Evolutionary conservation across 768 basidiomycete species (phyloP), one percentile per base, ranked within the genome.

Genomic region (Collybia sordida): DNA sequence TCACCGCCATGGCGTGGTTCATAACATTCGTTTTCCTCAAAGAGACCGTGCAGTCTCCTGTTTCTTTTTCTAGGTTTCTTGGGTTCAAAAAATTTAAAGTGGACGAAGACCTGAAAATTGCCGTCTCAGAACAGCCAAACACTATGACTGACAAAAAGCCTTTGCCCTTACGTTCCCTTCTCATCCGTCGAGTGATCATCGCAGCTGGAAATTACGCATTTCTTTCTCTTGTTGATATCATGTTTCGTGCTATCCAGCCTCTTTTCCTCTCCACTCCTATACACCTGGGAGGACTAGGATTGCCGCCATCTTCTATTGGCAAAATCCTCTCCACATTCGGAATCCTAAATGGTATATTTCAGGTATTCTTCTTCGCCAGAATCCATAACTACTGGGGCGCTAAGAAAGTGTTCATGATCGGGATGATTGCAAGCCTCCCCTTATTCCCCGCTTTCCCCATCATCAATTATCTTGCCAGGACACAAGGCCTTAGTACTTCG

Each of bases 261-360:
- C 63, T 89, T 17, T 90, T 87, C 66, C 73, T 81, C 42, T 80
- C 86, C n/a, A 89, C 86, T 4, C 86, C 89, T n/a, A 69, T 83
- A 47, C 71, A 73, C 19, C 71, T 82, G 14, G 88, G 88, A 22
- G 88, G 88, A 0, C 75, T 90, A 11, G 86, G 86, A 4, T 66
- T 90, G 15, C 67, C 77, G 17, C 87, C 89, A 4, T 68, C 79
- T 3, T 64, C 60, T 6, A 90, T 90, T 27, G 89, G 89, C 4
- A 77, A 77, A 36, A 77, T 88, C 51, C 70, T 89, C 17, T 79
- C 84, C 6, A 46, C 70, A 4, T 83, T 76, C 57, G 89, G 87
- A 1, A 59, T 86, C 21, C 59, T 81, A 46, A 86, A 85, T 54
- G 88, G 86, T 4, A 19, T 80, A 19, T 73, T 87, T 61, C 85